Evolutionary conservation across 176 grass and related monocot species (phyloP).

Genomic region (Olyra latifolia): DNA sequence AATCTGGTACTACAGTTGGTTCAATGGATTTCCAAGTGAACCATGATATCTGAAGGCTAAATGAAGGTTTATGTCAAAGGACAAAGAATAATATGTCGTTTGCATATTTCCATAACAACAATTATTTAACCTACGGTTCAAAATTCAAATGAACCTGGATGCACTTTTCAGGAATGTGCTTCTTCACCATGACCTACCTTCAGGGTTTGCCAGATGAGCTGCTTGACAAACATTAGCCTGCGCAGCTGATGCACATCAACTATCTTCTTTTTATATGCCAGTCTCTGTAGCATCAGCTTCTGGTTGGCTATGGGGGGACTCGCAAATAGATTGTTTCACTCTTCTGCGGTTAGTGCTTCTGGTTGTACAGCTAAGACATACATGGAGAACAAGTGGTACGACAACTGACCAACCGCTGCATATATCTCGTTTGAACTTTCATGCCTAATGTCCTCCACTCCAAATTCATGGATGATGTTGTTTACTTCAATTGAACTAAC

Average conservation of each 20-base stretch:
- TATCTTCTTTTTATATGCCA: not conserved
- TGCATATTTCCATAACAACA: not conserved
- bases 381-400: conserved; percentile 26
- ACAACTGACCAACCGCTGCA: conserved; percentile 16
- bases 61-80: conserved; percentile 7
- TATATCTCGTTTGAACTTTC: conserved; percentile 35
- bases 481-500: conserved; percentile 46
- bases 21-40: not conserved
- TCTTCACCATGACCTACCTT: conserved; percentile 3
- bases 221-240: not conserved
- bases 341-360: not conserved
- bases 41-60: conserved; percentile 23
- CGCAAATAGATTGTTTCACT: conserved; percentile 20
- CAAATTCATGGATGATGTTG: conserved; percentile 39
- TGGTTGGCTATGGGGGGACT: not conserved
- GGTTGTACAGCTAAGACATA: not conserved
- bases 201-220: not conserved
- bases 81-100: not conserved
- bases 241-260: not conserved
- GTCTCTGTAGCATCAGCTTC: not conserved
- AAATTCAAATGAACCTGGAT: conserved; percentile 12
- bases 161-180: not conserved
- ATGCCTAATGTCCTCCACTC: conserved; percentile 48
- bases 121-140: not conserved
- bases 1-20: not conserved